These are phyloP conservation scores for Somion occarium DNA, from an alignment of 1,284 basidiomycete genomes.

Conservation along the genomic window DNA sequence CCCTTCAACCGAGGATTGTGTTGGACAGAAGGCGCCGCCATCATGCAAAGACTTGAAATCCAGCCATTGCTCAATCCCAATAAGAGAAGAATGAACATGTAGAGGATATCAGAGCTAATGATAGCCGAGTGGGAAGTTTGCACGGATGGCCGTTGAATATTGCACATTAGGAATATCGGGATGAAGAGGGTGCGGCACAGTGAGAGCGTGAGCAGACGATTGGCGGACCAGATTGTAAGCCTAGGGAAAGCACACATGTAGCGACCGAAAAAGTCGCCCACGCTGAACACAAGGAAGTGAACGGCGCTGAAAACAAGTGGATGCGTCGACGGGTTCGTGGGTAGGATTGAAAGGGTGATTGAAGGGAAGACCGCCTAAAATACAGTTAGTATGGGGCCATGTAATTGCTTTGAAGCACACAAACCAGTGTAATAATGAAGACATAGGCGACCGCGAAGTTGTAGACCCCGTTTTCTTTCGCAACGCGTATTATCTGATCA, in stretches of 20 bases:
- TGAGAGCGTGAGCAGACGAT: slow-evolving; percentile 57
- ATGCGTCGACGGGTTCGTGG: slow-evolving; percentile 55
- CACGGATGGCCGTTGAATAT: slow-evolving; percentile 49
- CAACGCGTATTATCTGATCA: slow-evolving; percentile 43
- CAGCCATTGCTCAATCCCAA: slow-evolving; percentile 83
- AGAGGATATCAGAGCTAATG: slow-evolving; percentile 71
- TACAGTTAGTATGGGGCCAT: neutral
- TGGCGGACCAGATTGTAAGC: slow-evolving; percentile 63
- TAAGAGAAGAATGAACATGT: slow-evolving; percentile 65
- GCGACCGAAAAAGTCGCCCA: slow-evolving; percentile 77
- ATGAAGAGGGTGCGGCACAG: slow-evolving; percentile 74
- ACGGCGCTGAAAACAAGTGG: slow-evolving; percentile 65
- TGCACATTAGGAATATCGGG: slow-evolving; percentile 82
- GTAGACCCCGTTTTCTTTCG: slow-evolving; percentile 61
- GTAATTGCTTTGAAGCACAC: slow-evolving; percentile 24
- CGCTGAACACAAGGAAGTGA: slow-evolving; percentile 71
- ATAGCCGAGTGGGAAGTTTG: slow-evolving; percentile 32
- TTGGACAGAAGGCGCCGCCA: slow-evolving; percentile 66
- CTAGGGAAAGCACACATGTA: slow-evolving; percentile 65
- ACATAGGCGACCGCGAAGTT: slow-evolving; percentile 74
- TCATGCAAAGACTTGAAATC: slow-evolving; percentile 63
- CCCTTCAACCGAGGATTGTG: slow-evolving; percentile 67
- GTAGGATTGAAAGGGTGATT: slow-evolving; percentile 71
- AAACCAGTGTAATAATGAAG: slow-evolving; percentile 76
- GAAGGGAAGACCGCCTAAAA: slow-evolving; percentile 79